Evolutionary conservation across 2,329 filamentous ascomycete species (phyloP).

Genomic region (Leptodontidium sp.): DNA sequence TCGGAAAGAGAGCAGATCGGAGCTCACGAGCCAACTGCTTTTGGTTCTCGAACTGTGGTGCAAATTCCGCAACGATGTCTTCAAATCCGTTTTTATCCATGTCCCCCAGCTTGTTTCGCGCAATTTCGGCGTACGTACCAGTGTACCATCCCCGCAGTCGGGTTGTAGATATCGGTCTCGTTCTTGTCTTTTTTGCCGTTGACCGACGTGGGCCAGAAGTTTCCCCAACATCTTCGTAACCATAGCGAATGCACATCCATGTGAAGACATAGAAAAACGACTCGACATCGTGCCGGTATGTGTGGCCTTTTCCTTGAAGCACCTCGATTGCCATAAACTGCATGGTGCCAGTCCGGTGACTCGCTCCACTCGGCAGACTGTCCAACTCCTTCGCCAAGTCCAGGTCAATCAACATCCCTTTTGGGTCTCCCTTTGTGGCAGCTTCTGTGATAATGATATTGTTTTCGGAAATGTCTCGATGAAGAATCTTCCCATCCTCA

Average conservation of each 20-base stretch:
- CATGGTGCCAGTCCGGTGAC: conserved; percentile 32
- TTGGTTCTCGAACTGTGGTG: too few species aligned
- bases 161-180: too few species aligned
- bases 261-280: conserved; percentile 48
- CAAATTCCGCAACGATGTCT: too few species aligned
- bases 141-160: too few species aligned
- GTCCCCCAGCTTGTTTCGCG: too few species aligned
- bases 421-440: conserved; percentile 17
- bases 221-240: conserved; percentile 18
- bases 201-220: too few species aligned
- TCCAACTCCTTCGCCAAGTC: conserved; percentile 31
- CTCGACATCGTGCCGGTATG: conserved; percentile 47
- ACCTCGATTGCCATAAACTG: conserved; percentile 33
- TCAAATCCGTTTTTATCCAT: too few species aligned
- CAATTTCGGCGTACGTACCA: too few species aligned
- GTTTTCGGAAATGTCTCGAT: conserved; percentile 48
- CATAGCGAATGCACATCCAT: conserved; percentile 41
- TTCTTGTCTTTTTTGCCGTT: too few species aligned
- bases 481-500: conserved; percentile 43
- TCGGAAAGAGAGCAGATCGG: too few species aligned
- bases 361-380: conserved; percentile 25
- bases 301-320: conserved; percentile 29
- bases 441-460: conserved; percentile 50
- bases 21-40: too few species aligned
- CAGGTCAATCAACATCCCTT: conserved; percentile 31